phyloP scores from a whole-genome alignment of 2,329 filamentous ascomycete genomes.

The Scytalidium sp. region DNA sequence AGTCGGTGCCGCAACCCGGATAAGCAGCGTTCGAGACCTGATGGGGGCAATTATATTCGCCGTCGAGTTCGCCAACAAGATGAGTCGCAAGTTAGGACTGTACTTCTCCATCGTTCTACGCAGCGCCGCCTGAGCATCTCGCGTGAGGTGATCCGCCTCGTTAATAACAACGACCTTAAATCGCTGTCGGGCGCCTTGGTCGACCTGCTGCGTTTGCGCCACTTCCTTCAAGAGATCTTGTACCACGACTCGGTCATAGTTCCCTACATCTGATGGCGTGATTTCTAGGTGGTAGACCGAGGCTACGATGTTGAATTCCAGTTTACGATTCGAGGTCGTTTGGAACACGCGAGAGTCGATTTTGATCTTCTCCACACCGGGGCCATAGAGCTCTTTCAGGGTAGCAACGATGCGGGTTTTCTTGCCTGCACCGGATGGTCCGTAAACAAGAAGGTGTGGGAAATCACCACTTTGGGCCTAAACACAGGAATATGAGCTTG shows the following conservation, averaged over 20 bases:
- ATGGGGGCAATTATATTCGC: conserved; percentile 99
- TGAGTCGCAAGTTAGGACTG: conserved; percentile 88
- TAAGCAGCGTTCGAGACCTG: conserved; percentile 83
- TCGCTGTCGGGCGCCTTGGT: conserved; percentile 80
- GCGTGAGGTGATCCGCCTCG: conserved; percentile 89
- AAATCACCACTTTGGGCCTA: conserved; percentile 97
- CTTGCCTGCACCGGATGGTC: conserved; percentile 93
- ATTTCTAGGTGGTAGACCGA: conserved; percentile 98
- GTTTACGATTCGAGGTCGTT: conserved; percentile 91
- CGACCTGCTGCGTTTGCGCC: conserved; percentile 98
- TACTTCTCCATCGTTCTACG: conserved; percentile 99
- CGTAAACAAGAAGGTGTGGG: conserved; percentile 94
- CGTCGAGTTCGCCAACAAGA: conserved; percentile 91
- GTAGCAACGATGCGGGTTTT: conserved; percentile 97
- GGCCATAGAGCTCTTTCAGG: conserved; percentile 89
- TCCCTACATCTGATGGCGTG: conserved; percentile 93
- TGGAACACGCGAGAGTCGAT: conserved; percentile 97
- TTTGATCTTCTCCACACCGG: conserved; percentile 99
- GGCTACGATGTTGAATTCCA: conserved; percentile 98
- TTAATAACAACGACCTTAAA: conserved; percentile 99
- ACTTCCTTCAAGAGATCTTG: conserved; percentile 97
- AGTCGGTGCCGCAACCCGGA: conserved; percentile 86
- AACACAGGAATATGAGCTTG: conserved; percentile 7
- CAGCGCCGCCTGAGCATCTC: conserved; percentile 93
- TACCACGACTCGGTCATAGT: conserved; percentile 92